Conservation (phyloP, 2,329 filamentous ascomycete genomes). For the Pseudocercospora fijiensis region DNA sequence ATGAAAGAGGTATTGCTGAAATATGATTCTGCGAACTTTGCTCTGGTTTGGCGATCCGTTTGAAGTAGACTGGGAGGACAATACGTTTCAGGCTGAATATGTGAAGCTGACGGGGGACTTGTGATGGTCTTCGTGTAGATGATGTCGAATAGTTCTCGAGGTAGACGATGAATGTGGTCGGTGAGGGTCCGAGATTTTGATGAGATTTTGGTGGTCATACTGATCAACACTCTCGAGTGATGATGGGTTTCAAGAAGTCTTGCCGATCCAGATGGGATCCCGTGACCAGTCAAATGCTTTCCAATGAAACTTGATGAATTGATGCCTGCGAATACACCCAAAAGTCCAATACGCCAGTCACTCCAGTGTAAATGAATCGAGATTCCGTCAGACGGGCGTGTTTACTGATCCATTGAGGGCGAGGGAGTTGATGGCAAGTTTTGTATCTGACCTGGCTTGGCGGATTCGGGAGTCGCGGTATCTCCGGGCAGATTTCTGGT, state of each 20-base stretch:
- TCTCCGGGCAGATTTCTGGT: background rate
- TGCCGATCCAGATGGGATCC: background rate
- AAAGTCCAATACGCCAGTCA: background rate
- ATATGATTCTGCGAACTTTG: background rate
- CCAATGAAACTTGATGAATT: background rate
- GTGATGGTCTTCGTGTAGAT: background rate
- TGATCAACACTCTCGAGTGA: background rate
- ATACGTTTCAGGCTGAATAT: background rate
- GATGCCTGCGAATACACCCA: background rate
- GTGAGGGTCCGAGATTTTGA: background rate
- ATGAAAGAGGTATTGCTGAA: background rate
- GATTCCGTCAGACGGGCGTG: background rate
- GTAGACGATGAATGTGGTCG: background rate
- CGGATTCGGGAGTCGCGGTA: background rate
- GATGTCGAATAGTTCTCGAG: background rate
- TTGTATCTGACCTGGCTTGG: background rate
- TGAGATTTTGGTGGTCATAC: background rate
- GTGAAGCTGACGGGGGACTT: background rate
- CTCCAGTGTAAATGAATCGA: background rate
- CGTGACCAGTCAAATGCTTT: background rate
- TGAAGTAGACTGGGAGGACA: background rate
- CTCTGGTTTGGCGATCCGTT: background rate
- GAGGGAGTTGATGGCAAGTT: background rate
- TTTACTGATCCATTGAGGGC: background rate
- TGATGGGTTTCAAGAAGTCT: background rate